A percentile compares a stretch with the other conserved stretches of the same genome.
Conservation (phyloP, 2,329 filamentous ascomycete genomes). For the Periconia macrospinosa region DNA sequence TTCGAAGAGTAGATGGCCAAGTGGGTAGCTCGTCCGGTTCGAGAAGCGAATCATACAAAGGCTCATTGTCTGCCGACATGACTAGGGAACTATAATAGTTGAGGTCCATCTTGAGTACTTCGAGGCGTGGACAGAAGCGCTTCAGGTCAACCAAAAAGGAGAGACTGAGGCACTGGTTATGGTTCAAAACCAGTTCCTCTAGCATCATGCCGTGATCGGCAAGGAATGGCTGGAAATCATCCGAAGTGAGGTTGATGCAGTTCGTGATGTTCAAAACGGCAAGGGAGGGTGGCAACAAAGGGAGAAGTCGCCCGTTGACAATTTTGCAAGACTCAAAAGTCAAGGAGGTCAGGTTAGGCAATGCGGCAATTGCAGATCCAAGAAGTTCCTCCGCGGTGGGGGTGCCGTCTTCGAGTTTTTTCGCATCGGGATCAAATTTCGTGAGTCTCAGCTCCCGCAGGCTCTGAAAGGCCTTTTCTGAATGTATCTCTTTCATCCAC, state of each 20-base stretch:
- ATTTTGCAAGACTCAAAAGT: conserved; percentile 75
- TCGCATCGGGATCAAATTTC: conserved; percentile 33
- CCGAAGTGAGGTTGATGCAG: conserved; percentile 73
- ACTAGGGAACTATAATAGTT: conserved; percentile 73
- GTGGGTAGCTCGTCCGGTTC: conserved; percentile 65
- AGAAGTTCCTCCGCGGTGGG: conserved; percentile 47
- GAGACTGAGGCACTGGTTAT: conserved; percentile 78
- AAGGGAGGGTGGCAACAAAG: conserved; percentile 67
- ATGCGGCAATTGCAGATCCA: conserved; percentile 55
- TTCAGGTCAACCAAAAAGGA: conserved; percentile 71
- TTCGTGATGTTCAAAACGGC: conserved; percentile 73
- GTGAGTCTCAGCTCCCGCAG: conserved; percentile 38
- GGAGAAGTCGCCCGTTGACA: conserved; percentile 69
- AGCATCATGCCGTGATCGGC: conserved; percentile 68
- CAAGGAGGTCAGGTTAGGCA: conserved; percentile 68
- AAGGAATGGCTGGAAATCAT: conserved; percentile 67
- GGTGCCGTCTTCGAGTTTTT: conserved; percentile 14
- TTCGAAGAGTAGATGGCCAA: conserved; percentile 75
- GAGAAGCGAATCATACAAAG: conserved; percentile 72
- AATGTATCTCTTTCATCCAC: conserved; percentile 50
- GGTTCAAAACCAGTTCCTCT: conserved; percentile 68
- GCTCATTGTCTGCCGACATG: conserved; percentile 71
- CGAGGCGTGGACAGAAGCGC: conserved; percentile 68
- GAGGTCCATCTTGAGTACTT: conserved; percentile 74
- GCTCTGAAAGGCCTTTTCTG: conserved; percentile 44